These are phyloP conservation scores for Wickerhamomyces silvicola DNA, from an alignment of 805 yeast genomes.

Conservation along the genomic window DNA sequence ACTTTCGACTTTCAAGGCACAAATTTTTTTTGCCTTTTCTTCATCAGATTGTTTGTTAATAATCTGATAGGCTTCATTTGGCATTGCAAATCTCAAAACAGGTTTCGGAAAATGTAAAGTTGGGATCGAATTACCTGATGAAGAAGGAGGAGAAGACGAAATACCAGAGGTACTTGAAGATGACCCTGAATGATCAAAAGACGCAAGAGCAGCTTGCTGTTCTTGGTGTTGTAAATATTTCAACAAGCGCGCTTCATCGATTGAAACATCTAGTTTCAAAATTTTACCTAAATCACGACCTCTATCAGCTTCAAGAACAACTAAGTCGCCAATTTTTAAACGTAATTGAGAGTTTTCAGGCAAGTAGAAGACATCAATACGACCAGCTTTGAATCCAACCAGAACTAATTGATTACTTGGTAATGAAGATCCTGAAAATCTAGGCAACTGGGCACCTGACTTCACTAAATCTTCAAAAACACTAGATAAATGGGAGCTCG, in stretches of 20 bases:
- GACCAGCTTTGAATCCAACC: slow-evolving; percentile 72
- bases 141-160: slow-evolving; percentile 2
- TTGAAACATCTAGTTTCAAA: slow-evolving; percentile 54
- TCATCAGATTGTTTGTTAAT: slow-evolving; percentile 65
- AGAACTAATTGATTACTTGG: slow-evolving; percentile 39
- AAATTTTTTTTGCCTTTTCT: slow-evolving; percentile 43
- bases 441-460: slow-evolving; percentile 3
- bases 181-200: slow-evolving; percentile 12
- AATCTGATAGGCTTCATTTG: slow-evolving; percentile 59
- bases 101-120: slow-evolving; percentile 55
- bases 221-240: slow-evolving; percentile 70
- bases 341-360: slow-evolving; percentile 29
- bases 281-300: slow-evolving; percentile 80
- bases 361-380: slow-evolving; percentile 70
- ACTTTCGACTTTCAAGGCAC: slow-evolving; percentile 19
- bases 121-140: slow-evolving; percentile 8
- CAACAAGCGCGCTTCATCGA: slow-evolving; percentile 63
- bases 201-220: slow-evolving; percentile 47
- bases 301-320: slow-evolving; percentile 77
- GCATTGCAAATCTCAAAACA: slow-evolving; percentile 68
- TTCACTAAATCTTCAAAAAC: slow-evolving; percentile 1
- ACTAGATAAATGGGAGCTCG: slow-evolving; percentile 9
- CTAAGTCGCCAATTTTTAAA: slow-evolving; percentile 57
- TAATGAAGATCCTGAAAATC: slow-evolving; percentile 6
- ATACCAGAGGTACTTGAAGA: background rate